These are phyloP conservation scores for Brassica carinata DNA, from an alignment of 345 rosid species.

Conservation along the genomic window DNA sequence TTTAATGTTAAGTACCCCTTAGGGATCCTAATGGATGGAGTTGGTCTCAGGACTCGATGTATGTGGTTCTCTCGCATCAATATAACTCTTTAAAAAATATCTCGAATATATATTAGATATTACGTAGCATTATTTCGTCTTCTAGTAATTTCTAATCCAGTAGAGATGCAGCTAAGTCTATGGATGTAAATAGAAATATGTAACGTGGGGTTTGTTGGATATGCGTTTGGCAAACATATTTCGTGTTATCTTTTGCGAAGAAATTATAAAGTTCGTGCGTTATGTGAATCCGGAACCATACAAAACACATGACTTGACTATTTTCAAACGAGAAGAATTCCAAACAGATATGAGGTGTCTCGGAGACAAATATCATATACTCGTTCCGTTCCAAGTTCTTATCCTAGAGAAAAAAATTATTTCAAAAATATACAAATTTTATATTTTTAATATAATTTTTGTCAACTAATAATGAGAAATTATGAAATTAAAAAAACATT, in stretches of 20 bases:
- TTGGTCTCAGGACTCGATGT: not conserved
- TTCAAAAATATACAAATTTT: no score
- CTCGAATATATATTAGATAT: not conserved
- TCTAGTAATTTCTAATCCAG: not conserved
- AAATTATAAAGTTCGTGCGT: not conserved
- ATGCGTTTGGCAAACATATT: not conserved
- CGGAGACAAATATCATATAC: not conserved
- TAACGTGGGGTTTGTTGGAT: slow-evolving; percentile 21
- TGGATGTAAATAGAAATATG: not conserved
- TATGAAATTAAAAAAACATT: no score
- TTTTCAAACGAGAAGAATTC: not conserved
- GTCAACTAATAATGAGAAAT: no score
- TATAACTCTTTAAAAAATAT: not conserved
- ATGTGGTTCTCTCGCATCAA: slow-evolving; percentile 24
- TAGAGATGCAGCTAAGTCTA: not conserved
- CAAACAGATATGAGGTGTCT: not conserved
- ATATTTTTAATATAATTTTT: no score
- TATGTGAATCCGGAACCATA: not conserved
- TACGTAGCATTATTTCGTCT: not conserved
- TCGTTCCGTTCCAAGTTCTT: no score
- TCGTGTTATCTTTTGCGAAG: not conserved
- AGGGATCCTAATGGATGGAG: no score
- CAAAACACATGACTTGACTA: not conserved
- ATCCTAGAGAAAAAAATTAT: no score
- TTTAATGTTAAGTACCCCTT: no score